Base-by-base conservation (phyloP, 768 basidiomycete species). In the Termitomyces sp. region DNA sequence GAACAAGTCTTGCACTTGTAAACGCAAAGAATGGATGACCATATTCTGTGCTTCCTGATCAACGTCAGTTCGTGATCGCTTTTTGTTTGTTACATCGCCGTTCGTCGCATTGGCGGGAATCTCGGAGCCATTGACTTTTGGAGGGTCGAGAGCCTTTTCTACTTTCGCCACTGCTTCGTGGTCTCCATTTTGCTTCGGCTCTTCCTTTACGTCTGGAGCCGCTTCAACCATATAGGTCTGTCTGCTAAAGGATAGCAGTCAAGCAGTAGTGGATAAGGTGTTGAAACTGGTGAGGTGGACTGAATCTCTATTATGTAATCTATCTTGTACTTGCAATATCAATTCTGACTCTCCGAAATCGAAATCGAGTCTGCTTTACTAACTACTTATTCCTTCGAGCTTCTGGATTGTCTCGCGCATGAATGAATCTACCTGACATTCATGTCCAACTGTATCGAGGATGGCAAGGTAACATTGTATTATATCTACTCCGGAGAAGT, bases 1-100 rank as follows among this genome's bases (percentile, higher is more conserved):
- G 69, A 93, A 87, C 48, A 98, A 81, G 70, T 97, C 92, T 53
- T 89, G 85, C 10, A 96, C 83, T 72, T 97, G 94, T 1, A 79
- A 70, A 25, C 93, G 88, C 34, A 98, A 79, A 0, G 92, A 88
- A 14, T 80, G 77, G 67, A 96, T 94, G 66, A 98, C 84, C 76
- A 89, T 86, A 7, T 86, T 86, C 69, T 96, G 91, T 3, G 94
- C 93, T 67, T 93, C 81, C 62, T 79, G 68, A 59, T 83, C 81
- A 9, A 66, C 60, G 68, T 66, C 60, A 37, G 42, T 61, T 6
- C 53, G 60, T 31, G 60, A 38, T 38, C 65, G 65, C 68, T 66
- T 67, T 25, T 57, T 43, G 14, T 57, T 55, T 32, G 63, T 53
- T 36, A 59, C 37, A 46, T 67, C 62, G 40, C 67, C 64, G 49